phyloP scores from a whole-genome alignment of 78 protist species.

The Dictyostelium capitatum region DNA sequence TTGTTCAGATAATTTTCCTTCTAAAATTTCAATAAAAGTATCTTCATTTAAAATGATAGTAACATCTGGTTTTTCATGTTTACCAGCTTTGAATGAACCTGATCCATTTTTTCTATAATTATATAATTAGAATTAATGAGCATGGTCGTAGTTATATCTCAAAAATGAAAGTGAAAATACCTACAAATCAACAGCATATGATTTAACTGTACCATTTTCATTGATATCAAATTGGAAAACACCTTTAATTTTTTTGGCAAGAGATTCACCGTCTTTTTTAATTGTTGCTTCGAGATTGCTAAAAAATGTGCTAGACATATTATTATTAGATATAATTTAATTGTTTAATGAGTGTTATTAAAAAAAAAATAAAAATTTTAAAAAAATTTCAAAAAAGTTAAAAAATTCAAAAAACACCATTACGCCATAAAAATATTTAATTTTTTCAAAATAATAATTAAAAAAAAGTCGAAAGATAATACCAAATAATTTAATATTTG shows the following conservation, averaged over 20 bases:
- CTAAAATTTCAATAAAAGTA: slow-evolving; percentile 47
- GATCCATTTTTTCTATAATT: slow-evolving; percentile 58
- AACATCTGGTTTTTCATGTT: slow-evolving; percentile 76
- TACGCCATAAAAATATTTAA: background rate
- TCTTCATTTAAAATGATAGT: slow-evolving; percentile 63
- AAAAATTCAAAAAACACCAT: slow-evolving; percentile 1
- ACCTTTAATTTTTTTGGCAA: slow-evolving; percentile 71
- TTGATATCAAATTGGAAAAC: slow-evolving; percentile 76
- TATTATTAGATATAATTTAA: background rate
- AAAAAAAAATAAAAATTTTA: background rate
- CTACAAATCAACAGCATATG: slow-evolving; percentile 78
- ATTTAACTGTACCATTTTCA: slow-evolving; percentile 43
- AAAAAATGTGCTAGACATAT: slow-evolving; percentile 34
- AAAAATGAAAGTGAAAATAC: background rate
- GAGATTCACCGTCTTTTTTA: slow-evolving; percentile 25
- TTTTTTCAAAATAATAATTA: background rate
- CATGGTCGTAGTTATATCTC: background rate
- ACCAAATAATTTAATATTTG: background rate
- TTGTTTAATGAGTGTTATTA: background rate
- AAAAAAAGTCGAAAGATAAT: background rate
- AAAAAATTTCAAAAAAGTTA: slow-evolving; percentile 7
- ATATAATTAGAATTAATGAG: background rate
- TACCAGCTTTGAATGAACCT: slow-evolving; percentile 65
- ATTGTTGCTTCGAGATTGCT: slow-evolving; percentile 21
- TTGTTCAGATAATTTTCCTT: slow-evolving; percentile 73